phyloP scores from a whole-genome alignment of 2,329 filamentous ascomycete species.

The Penicillium hordei region DNA sequence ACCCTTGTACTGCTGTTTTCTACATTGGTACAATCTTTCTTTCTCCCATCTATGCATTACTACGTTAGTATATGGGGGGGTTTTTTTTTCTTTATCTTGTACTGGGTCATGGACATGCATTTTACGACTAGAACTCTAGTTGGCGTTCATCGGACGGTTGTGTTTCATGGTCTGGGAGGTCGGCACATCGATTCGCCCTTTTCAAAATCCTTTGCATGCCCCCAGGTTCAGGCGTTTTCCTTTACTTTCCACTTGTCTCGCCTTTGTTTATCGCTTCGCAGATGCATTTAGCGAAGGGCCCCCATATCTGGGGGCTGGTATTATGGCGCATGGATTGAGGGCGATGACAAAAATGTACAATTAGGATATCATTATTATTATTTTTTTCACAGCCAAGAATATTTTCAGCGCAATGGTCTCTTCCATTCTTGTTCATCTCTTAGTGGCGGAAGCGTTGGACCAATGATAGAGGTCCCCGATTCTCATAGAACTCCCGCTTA shows the following conservation, averaged over 20 bases:
- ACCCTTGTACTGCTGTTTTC: neutral
- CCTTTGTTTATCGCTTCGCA: neutral
- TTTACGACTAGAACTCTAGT: conserved; percentile 8
- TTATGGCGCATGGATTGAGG: neutral
- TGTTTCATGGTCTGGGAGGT: conserved; percentile 4
- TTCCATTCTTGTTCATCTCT: neutral
- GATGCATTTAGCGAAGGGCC: conserved; percentile 4
- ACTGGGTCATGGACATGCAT: conserved; percentile 9
- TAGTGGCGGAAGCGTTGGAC: neutral
- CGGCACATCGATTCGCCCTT: conserved; percentile 1
- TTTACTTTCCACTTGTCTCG: neutral
- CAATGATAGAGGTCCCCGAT: neutral
- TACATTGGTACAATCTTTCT: neutral
- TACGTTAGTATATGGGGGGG: neutral
- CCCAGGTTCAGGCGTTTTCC: conserved; percentile 1
- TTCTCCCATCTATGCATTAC: conserved; percentile 7
- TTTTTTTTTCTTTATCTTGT: conserved; percentile 6
- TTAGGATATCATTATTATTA: neutral
- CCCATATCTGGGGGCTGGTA: neutral
- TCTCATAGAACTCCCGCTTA: neutral
- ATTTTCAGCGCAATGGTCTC: neutral
- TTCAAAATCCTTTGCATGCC: conserved; percentile 6
- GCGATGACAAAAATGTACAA: conserved; percentile 7
- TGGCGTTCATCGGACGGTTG: conserved; percentile 9
- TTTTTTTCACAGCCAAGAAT: neutral